Evolutionary conservation across 352 stramenopile species (phyloP).

Genomic region (Pythium guiyangense): DNA sequence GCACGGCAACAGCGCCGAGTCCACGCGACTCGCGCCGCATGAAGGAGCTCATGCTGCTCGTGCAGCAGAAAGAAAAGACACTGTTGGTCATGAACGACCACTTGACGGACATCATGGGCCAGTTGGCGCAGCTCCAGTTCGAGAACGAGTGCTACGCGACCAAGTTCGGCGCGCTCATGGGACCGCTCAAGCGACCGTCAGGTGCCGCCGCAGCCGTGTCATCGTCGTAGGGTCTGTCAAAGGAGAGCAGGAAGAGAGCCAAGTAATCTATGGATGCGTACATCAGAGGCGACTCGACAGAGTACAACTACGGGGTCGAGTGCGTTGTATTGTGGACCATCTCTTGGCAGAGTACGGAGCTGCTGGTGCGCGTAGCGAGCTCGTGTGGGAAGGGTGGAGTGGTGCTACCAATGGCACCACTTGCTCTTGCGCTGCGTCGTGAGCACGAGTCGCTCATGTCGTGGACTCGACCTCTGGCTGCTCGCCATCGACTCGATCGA

Average conservation of each 20-base stretch:
- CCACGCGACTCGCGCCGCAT: constrained; percentile 31
- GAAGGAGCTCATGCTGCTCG: constrained; percentile 36
- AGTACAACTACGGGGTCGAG: no score
- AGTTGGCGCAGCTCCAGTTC: constrained; percentile 69
- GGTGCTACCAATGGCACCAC: neutral
- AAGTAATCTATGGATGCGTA: neutral
- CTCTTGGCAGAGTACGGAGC: no score
- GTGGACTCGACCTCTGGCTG: no score
- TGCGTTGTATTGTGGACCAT: no score
- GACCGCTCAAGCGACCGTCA: constrained; percentile 1
- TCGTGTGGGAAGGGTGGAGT: no score
- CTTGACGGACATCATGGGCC: constrained; percentile 78
- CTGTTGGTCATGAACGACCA: constrained; percentile 85
- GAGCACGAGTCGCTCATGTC: no score
- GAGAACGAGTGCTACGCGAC: constrained; percentile 60
- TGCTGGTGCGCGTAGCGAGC: no score
- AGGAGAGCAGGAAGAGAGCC: neutral
- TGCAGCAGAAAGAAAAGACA: constrained; percentile 71
- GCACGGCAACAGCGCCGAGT: constrained; percentile 6
- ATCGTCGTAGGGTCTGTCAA: neutral
- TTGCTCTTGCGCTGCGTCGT: neutral
- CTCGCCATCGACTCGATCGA: no score
- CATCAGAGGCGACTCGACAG: neutral
- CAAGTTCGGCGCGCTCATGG: constrained; percentile 27
- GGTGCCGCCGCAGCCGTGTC: constrained; percentile 1